These are phyloP conservation scores for Stachybotrys echinatus DNA, from an alignment of 2,329 filamentous ascomycete species.

Conservation along the genomic window DNA sequence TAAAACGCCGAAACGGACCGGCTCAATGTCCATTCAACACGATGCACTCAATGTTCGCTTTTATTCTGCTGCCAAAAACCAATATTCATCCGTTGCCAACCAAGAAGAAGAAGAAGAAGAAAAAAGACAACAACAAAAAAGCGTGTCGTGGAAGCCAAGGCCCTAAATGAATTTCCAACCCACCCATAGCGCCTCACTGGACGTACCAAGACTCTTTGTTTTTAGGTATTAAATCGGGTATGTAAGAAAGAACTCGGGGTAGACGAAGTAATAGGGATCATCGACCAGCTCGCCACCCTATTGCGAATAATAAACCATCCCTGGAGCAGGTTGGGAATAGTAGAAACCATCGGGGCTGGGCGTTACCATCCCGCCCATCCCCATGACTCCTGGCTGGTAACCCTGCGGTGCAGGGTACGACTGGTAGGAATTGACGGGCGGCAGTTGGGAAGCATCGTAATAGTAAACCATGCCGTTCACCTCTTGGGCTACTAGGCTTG, in stretches of 20 bases:
- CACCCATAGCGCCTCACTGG: not conserved
- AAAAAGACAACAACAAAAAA: too few species aligned
- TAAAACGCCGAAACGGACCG: not conserved
- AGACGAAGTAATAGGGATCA: conserved; percentile 10
- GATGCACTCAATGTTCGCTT: not conserved
- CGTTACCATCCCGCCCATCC: conserved; percentile 78
- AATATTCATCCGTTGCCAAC: not conserved
- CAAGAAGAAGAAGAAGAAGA: too few species aligned
- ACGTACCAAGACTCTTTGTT: not conserved
- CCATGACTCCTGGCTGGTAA: conserved; percentile 55
- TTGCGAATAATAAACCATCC: conserved; percentile 58
- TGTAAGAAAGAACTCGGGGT: conserved; percentile 15
- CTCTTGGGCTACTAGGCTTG: conserved; percentile 70
- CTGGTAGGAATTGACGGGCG: conserved; percentile 44
- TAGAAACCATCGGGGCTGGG: conserved; percentile 66
- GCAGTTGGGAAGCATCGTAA: conserved; percentile 72
- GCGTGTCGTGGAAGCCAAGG: not conserved
- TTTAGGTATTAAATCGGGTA: conserved; percentile 24
- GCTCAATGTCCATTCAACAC: not conserved
- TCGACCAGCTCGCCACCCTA: conserved; percentile 31
- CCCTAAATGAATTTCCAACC: not conserved
- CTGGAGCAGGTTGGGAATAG: conserved; percentile 51
- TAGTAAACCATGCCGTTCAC: conserved; percentile 96
- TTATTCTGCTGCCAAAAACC: not conserved
- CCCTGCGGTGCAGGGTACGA: conserved; percentile 42